These are phyloP conservation scores for Chaetomium globosum DNA, from an alignment of 2,329 filamentous ascomycete genomes.

Conservation along the genomic window DNA sequence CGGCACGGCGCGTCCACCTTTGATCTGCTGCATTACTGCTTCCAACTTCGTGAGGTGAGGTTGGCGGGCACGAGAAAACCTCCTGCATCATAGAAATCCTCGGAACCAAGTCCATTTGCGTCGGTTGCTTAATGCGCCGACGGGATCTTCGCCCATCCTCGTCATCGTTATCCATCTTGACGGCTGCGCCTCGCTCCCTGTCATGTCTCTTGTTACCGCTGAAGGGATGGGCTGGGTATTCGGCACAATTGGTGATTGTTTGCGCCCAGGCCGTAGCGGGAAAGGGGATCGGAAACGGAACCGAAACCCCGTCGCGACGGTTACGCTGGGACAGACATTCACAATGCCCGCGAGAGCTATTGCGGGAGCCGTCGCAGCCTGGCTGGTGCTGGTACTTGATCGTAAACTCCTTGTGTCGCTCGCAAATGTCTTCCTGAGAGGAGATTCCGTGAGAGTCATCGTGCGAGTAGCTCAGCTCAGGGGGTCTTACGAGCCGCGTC, in stretches of 20 bases:
- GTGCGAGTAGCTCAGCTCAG: constrained; percentile 52
- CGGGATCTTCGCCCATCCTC: constrained; percentile 23
- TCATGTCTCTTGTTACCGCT: constrained; percentile 35
- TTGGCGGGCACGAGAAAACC: constrained; percentile 59
- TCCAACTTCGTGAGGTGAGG: constrained; percentile 37
- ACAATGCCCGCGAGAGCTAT: constrained; percentile 46
- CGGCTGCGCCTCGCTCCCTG: constrained; percentile 31
- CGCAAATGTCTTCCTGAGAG: constrained; percentile 47
- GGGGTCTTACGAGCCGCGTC: constrained; percentile 60
- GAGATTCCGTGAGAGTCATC: constrained; percentile 34
- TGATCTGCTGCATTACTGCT: constrained; percentile 21
- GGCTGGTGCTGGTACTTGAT: constrained; percentile 53
- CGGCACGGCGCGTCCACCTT: constrained; percentile 60
- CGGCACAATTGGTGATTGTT: constrained; percentile 59
- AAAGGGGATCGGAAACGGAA: constrained; percentile 52
- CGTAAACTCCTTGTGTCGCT: constrained; percentile 55
- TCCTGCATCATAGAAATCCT: constrained; percentile 70
- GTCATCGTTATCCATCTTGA: constrained; percentile 45
- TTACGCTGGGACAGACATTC: constrained; percentile 52
- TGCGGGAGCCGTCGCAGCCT: constrained; percentile 52
- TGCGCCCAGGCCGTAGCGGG: constrained; percentile 59
- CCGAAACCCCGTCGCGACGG: constrained; percentile 53
- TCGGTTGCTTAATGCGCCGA: constrained; percentile 39
- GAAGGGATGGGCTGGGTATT: constrained; percentile 50
- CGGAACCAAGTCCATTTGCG: constrained; percentile 60